phyloP scores from a whole-genome alignment of 768 basidiomycete species.

The Suillus discolor region DNA sequence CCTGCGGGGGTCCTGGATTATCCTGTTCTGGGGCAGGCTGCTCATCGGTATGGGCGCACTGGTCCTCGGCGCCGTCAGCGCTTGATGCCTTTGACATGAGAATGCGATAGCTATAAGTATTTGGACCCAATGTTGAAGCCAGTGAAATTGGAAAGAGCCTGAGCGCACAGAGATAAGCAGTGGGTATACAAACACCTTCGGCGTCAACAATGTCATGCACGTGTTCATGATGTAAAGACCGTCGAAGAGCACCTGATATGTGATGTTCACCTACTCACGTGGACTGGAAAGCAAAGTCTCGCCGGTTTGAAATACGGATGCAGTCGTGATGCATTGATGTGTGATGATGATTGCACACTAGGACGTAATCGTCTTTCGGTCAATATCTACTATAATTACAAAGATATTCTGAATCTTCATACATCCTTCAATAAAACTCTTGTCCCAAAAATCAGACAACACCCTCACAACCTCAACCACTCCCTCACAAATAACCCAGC shows the following conservation, averaged over 20 bases:
- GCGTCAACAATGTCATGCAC: too few species aligned
- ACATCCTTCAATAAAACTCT: neutral
- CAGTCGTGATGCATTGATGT: too few species aligned
- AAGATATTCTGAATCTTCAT: too few species aligned
- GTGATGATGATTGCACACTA: too few species aligned
- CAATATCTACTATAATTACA: too few species aligned
- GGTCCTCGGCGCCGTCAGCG: neutral
- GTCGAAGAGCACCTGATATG: constrained; percentile 3
- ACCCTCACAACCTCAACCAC: constrained; percentile 22
- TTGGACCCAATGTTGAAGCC: neutral
- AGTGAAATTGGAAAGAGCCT: neutral
- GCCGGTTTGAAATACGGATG: too few species aligned
- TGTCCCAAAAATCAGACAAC: neutral
- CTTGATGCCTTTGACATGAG: neutral
- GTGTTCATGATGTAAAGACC: too few species aligned
- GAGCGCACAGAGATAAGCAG: neutral
- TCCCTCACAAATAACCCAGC: constrained; percentile 34
- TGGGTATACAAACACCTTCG: too few species aligned
- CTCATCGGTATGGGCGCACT: neutral
- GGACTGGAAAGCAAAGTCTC: constrained; percentile 28
- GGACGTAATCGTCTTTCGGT: too few species aligned
- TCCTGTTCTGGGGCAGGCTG: too few species aligned
- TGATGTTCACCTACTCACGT: constrained; percentile 17
- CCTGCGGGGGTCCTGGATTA: too few species aligned
- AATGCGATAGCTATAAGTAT: too few species aligned